These are phyloP conservation scores for Malus hybrid DNA, from an alignment of 331 rosid genomes.

Conservation along the genomic window DNA sequence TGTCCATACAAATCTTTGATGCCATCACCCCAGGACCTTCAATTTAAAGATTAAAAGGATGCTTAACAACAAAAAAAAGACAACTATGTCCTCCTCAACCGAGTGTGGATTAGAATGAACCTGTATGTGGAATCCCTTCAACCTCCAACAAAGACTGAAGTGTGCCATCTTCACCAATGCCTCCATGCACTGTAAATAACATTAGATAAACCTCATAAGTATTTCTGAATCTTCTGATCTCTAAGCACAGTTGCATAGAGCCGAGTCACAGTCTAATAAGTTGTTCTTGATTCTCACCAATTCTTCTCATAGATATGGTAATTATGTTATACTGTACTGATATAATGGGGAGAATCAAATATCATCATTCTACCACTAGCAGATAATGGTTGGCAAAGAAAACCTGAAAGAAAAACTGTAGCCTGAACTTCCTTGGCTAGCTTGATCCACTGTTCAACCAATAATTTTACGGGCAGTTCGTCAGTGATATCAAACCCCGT, in stretches of 20 bases:
- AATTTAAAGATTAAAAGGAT: slow-evolving; percentile 10
- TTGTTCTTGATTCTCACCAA: no score
- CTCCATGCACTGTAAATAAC: slow-evolving; percentile 79
- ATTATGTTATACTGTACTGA: no score
- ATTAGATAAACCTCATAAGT: slow-evolving; percentile 13
- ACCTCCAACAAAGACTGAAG: slow-evolving; percentile 84
- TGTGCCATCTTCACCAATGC: slow-evolving; percentile 95
- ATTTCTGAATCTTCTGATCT: slow-evolving; percentile 6
- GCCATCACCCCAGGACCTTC: slow-evolving; percentile 86
- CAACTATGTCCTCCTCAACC: neutral
- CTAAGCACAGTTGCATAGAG: neutral
- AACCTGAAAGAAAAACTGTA: slow-evolving; percentile 86
- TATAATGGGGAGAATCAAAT: neutral
- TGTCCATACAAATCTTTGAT: slow-evolving; percentile 86
- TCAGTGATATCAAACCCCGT: slow-evolving; percentile 72
- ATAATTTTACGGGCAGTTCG: slow-evolving; percentile 45
- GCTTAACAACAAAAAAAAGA: slow-evolving; percentile 2
- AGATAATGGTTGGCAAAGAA: slow-evolving; percentile 7
- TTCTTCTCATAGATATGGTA: no score
- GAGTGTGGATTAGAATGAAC: slow-evolving; percentile 29
- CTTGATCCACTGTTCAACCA: slow-evolving; percentile 73
- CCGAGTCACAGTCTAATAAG: neutral
- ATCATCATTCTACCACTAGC: slow-evolving; percentile 2
- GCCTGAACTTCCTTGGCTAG: slow-evolving; percentile 74
- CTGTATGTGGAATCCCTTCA: slow-evolving; percentile 82